Conservation (phyloP, 1,139 yeast genomes). For the Yamadazyma kanchanaburiensis region DNA sequence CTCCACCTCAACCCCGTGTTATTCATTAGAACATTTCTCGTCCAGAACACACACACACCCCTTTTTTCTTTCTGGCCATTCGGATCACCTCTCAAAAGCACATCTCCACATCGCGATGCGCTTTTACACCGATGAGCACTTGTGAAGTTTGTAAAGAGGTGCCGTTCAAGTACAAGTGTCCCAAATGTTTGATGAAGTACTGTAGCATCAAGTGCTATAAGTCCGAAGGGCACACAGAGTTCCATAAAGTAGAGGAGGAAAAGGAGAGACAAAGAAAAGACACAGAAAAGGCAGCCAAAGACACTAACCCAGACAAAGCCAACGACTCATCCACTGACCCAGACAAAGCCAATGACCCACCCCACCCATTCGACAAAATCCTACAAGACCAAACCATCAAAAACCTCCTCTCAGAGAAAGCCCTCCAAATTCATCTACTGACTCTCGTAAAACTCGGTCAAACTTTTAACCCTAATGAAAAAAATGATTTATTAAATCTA, state of each 20-base stretch:
- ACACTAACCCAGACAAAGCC: conserved; percentile 2
- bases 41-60: too few species aligned
- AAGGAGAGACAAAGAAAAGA: too few species aligned
- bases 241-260: too few species aligned
- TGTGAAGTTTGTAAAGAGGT: conserved; percentile 46
- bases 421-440: conserved; percentile 13
- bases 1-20: too few species aligned
- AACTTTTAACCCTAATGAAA: conserved; percentile 35
- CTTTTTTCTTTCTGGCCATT: background rate
- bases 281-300: conserved; percentile 1
- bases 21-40: too few species aligned
- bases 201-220: conserved; percentile 64
- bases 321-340: conserved; percentile 1
- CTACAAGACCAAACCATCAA: conserved; percentile 36
- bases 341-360: background rate
- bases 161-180: conserved; percentile 58
- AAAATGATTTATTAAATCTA: conserved; percentile 55
- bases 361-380: conserved; percentile 10
- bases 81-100: conserved; percentile 1
- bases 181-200: conserved; percentile 44
- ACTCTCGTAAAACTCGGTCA: conserved; percentile 10
- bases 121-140: too few species aligned
- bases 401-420: conserved; percentile 11
- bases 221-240: conserved; percentile 32
- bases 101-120: too few species aligned